Percentiles rank a stretch among this genome's conserved stretches.
phyloP scores from a whole-genome alignment of 2,329 filamentous ascomycete species.

The Onygenales sp. region DNA sequence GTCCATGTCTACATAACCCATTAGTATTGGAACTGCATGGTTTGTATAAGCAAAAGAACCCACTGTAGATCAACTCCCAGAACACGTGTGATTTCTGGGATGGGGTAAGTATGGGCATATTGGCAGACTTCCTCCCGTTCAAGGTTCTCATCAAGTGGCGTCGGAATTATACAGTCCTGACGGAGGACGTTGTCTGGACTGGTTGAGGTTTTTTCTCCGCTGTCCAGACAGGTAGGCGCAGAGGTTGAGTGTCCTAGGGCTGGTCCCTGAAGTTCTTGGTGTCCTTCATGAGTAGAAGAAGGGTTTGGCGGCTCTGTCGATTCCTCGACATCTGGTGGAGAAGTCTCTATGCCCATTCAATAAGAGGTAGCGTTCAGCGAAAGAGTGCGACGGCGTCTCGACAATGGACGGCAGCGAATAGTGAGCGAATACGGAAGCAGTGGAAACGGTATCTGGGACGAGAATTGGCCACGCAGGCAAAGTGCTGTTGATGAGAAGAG shows the following conservation, averaged over 20 bases:
- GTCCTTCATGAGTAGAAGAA: slow-evolving; percentile 20
- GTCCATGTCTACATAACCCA: slow-evolving; percentile 43
- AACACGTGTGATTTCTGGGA: slow-evolving; percentile 12
- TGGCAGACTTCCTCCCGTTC: slow-evolving; percentile 10
- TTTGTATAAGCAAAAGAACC: neutral
- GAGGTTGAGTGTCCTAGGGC: slow-evolving; percentile 13
- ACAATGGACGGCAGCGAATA: neutral
- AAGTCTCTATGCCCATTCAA: slow-evolving; percentile 33
- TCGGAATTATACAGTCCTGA: slow-evolving; percentile 1
- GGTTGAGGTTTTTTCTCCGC: slow-evolving; percentile 12
- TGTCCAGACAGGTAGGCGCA: slow-evolving; percentile 4
- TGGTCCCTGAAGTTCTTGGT: slow-evolving; percentile 11
- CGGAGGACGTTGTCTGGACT: slow-evolving; percentile 1
- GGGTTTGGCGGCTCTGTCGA: slow-evolving; percentile 32
- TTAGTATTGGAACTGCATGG: slow-evolving; percentile 3
- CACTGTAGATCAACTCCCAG: slow-evolving; percentile 18
- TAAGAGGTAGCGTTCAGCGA: slow-evolving; percentile 6
- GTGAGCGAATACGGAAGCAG: neutral
- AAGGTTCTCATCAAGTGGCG: slow-evolving; percentile 3
- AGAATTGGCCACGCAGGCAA: neutral
- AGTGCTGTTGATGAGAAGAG: neutral
- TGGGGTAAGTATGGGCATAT: slow-evolving; percentile 18
- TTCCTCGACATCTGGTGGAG: slow-evolving; percentile 31
- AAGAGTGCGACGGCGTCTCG: neutral
- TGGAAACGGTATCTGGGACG: neutral